Evolutionary conservation across 1,284 basidiomycete genomes (phyloP).

Genomic region (Melanopsichium pennsylvanicum): DNA sequence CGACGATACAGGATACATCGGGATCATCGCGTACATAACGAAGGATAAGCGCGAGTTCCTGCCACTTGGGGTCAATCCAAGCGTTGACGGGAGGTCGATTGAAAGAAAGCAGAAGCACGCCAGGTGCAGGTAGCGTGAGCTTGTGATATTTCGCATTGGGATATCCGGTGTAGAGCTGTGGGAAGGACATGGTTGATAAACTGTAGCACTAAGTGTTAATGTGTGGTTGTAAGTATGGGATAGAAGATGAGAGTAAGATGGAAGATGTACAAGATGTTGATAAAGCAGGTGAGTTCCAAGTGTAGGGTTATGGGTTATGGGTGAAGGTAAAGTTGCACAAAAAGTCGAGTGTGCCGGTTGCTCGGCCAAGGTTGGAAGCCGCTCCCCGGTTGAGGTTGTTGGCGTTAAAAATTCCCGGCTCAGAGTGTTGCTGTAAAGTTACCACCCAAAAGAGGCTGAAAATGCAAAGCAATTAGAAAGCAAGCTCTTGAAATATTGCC

Average conservation of each 20-base stretch:
- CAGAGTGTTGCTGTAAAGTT: no score
- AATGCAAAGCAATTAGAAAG: no score
- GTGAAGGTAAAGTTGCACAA: no score
- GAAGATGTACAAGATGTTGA: no score
- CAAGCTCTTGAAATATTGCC: no score
- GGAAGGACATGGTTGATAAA: constrained; percentile 33
- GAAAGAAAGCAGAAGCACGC: constrained; percentile 58
- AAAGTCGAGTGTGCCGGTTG: no score
- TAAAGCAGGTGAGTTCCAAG: no score
- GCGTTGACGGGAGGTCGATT: constrained; percentile 61
- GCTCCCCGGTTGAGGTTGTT: constrained; percentile 2
- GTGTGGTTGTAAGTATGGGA: no score
- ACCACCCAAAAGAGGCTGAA: no score
- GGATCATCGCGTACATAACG: constrained; percentile 47
- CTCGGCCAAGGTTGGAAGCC: constrained; percentile 6
- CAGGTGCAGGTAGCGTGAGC: constrained; percentile 43
- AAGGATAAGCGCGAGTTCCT: constrained; percentile 58
- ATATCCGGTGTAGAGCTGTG: constrained; percentile 38
- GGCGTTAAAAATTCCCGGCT: constrained; percentile 12
- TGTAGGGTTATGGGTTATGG: no score
- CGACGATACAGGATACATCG: constrained; percentile 59
- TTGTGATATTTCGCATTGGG: constrained; percentile 47
- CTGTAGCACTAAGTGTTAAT: background rate
- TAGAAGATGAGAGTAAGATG: background rate
- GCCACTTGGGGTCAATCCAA: constrained; percentile 59